phyloP scores from a whole-genome alignment of 768 basidiomycete genomes.

The Sistotremastrum suecicum region DNA sequence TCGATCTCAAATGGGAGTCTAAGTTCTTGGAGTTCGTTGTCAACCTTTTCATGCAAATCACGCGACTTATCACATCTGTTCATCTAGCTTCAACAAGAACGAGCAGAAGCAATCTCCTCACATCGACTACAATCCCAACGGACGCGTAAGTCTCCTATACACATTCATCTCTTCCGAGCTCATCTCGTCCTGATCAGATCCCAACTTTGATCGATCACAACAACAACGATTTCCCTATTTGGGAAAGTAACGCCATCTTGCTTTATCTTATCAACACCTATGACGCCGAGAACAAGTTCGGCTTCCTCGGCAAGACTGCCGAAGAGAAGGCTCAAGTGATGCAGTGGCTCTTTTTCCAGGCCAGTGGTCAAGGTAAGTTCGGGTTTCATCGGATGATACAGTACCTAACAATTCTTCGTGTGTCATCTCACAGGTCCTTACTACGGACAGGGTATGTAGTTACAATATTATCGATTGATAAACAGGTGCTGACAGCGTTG shows the following conservation, averaged over 20 bases:
- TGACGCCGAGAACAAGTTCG: conserved; percentile 29
- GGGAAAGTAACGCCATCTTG: conserved; percentile 27
- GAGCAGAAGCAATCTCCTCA: conserved; percentile 15
- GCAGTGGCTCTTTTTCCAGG: conserved; percentile 32
- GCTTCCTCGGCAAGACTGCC: conserved; percentile 12
- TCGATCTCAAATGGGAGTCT: conserved; percentile 7
- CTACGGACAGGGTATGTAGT: no score
- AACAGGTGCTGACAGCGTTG: no score
- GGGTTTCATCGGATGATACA: no score
- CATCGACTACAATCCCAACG: conserved; percentile 18
- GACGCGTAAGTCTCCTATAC: conserved; percentile 12
- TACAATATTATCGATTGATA: no score
- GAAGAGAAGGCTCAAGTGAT: conserved; percentile 15
- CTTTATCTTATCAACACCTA: conserved; percentile 30
- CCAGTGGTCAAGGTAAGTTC: conserved; percentile 14
- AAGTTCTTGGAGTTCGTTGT: conserved; percentile 11
- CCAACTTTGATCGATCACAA: conserved; percentile 22
- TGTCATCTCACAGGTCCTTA: no score
- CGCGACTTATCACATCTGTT: background rate
- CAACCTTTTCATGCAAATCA: background rate
- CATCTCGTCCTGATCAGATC: background rate
- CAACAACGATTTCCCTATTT: conserved; percentile 18
- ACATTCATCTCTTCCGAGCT: no score
- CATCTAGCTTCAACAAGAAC: conserved; percentile 11
- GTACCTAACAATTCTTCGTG: no score